Conservation (phyloP, 805 yeast species). For the Sungouiella thailandica region DNA sequence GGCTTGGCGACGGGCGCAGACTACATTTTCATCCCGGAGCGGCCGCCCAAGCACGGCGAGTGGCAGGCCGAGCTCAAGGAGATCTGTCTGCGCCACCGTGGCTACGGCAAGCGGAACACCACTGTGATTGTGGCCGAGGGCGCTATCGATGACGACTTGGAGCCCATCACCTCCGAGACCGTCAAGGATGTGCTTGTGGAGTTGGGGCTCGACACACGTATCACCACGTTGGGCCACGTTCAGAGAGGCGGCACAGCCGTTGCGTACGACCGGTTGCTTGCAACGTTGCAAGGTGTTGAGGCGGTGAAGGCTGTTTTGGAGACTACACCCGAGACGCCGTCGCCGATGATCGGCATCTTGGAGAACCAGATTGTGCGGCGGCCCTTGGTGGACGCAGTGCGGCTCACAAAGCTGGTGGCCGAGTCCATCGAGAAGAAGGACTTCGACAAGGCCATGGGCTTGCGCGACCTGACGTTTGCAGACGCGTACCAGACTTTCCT, state of each 20-base stretch:
- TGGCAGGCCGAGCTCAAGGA: conserved; percentile 69
- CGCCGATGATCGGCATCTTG: conserved; percentile 71
- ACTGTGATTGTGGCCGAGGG: conserved; percentile 83
- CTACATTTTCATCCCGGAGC: conserved; percentile 74
- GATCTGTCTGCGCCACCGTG: conserved; percentile 60
- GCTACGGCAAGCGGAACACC: conserved; percentile 70
- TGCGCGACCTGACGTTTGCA: conserved; percentile 66
- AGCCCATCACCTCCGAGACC: conserved; percentile 60
- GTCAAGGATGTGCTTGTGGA: conserved; percentile 63
- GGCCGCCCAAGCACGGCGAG: conserved; percentile 56
- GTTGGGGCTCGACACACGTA: conserved; percentile 70
- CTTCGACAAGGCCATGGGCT: conserved; percentile 63
- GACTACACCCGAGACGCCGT: conserved; percentile 63
- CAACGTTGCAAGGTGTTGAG: conserved; percentile 78
- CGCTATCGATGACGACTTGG: conserved; percentile 65
- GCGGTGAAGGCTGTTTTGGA: conserved; percentile 74
- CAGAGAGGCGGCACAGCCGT: conserved; percentile 84
- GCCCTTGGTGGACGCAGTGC: conserved; percentile 70
- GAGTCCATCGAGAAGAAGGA: conserved; percentile 60
- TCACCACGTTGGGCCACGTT: conserved; percentile 75
- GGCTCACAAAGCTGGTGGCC: conserved; percentile 67
- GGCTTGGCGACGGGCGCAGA: conserved; percentile 81
- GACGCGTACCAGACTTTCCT: conserved; percentile 61
- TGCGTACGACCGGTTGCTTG: conserved; percentile 65
- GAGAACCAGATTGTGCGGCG: conserved; percentile 67